Base-by-base conservation (phyloP, 805 yeast genomes). In the Candida sonorensis region DNA sequence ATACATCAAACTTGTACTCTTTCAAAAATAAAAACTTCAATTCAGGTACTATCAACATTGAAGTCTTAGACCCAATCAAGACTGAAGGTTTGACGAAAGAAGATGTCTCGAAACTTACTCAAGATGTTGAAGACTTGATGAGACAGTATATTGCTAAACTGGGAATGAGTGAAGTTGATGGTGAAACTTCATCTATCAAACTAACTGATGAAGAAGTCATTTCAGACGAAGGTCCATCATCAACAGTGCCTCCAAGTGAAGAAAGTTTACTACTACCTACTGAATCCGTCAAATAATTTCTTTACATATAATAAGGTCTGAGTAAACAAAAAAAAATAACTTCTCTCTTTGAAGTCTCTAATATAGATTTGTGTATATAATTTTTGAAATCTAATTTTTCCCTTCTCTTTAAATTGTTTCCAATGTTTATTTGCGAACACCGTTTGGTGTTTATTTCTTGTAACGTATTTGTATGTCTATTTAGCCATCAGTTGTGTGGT, bases 31-130 rank as follows among this genome's bases (percentile, higher is more conserved):
- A 71, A 38, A 67, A 74, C n/a, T 85, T 90, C 57, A 76, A 78
- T 46, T 46, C 72, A 22, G 98, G 98, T 34, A 76, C 74, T 31
- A 83, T 92, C 46, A 65, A 66, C 27, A 72, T 88, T 36, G 80
- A 75, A 45, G 95, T 92, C 8, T 67, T 92, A 40, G 81, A 82
- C 34, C 96, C 97, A 23, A 67, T 90, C 37, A 53, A 72, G 9
- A 86, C 97, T 8, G 71, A 66, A 14, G 79, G 79, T 15, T 54
- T 85, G 48, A 72, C 80, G 13, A 69, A 77, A 33, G 88, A 78
- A 11, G 86, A 86, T 40, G 81, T 92, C 27, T 64, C 72, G 33
- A 67, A 55, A 3, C 70, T 90, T 34, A 60, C 77, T 25, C 68
- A 66, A 13, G 56, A 66, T n/a, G 69, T 79, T 8, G 66, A 82